phyloP scores from a whole-genome alignment of 1,284 basidiomycete genomes.

The Agroathelia rolfsii region DNA sequence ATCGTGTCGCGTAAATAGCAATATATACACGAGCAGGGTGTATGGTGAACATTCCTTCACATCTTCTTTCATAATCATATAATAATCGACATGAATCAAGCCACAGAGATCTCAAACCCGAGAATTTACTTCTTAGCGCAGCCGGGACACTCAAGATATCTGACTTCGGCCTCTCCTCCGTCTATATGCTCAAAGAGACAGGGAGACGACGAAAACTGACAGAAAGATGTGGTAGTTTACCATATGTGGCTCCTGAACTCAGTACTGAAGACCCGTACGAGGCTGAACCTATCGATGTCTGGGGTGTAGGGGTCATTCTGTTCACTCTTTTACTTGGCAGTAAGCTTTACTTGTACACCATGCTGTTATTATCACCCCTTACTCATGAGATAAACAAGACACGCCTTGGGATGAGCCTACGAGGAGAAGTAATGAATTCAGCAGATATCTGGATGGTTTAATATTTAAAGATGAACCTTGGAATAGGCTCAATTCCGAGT shows the following conservation, averaged over 20 bases:
- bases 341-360: conserved; percentile 31
- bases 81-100: conserved; percentile 89
- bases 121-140: conserved; percentile 81
- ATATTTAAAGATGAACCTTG: conserved; percentile 78
- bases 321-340: conserved; percentile 90
- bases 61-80: conserved; percentile 43
- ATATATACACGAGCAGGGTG: too few relatives aligned
- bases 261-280: conserved; percentile 55
- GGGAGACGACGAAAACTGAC: conserved; percentile 61
- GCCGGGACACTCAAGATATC: conserved; percentile 83
- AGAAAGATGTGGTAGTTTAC: conserved; percentile 87
- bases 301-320: conserved; percentile 95
- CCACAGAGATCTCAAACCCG: conserved; percentile 94
- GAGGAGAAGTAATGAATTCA: conserved; percentile 66
- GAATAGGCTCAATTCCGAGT: conserved; percentile 55
- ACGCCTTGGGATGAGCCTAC: conserved; percentile 99
- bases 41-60: conserved; percentile 2
- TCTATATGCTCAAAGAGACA: conserved; percentile 84
- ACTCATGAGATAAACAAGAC: conserved; percentile 36
- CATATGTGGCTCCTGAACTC: conserved; percentile 89
- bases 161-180: conserved; percentile 91
- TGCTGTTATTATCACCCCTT: neutral
- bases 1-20: conserved; percentile 1
- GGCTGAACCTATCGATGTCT: conserved; percentile 91
- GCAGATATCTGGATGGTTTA: conserved; percentile 65